Evolutionary conservation across 495 filamentous ascomycete genomes (phyloP).

Genomic region (Sabuloglossum arenarium): DNA sequence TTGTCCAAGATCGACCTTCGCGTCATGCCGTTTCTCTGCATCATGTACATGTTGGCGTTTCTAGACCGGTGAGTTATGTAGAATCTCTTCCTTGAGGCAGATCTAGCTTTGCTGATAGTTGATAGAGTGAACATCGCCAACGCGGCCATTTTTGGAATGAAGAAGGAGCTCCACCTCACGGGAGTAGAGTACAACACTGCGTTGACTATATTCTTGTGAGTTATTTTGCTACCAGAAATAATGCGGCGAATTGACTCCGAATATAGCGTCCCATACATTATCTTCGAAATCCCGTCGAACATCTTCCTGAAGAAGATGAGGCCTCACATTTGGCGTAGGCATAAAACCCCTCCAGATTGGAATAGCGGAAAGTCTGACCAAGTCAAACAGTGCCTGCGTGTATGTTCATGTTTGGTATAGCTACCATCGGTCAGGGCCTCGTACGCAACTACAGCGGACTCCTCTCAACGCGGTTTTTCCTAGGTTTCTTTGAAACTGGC

Average conservation of each 20-base stretch:
- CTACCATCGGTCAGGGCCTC: conserved; percentile 59
- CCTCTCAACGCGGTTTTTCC: conserved; percentile 28
- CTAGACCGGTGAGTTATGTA: conserved; percentile 41
- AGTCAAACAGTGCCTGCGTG: conserved; percentile 33
- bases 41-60: conserved; percentile 76
- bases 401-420: conserved; percentile 68
- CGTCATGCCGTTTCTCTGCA: conserved; percentile 59
- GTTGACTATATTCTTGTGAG: conserved; percentile 61
- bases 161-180: conserved; percentile 36
- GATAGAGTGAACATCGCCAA: conserved; percentile 23
- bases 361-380: neutral
- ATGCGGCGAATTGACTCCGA: neutral
- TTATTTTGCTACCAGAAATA: neutral
- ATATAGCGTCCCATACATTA: conserved; percentile 50
- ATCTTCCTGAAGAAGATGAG: conserved; percentile 62
- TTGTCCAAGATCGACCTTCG: conserved; percentile 60
- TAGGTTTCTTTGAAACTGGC: conserved; percentile 42
- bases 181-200: conserved; percentile 55
- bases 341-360: neutral
- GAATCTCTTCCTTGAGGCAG: neutral
- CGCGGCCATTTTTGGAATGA: conserved; percentile 38
- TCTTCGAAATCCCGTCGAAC: conserved; percentile 81
- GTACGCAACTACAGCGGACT: conserved; percentile 32
- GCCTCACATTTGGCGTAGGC: conserved; percentile 20
- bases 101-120: neutral